Percentiles rank a stretch among this genome's conserved stretches.
phyloP scores from a whole-genome alignment of 257 asterid species.

The Sherardia arvensis region DNA sequence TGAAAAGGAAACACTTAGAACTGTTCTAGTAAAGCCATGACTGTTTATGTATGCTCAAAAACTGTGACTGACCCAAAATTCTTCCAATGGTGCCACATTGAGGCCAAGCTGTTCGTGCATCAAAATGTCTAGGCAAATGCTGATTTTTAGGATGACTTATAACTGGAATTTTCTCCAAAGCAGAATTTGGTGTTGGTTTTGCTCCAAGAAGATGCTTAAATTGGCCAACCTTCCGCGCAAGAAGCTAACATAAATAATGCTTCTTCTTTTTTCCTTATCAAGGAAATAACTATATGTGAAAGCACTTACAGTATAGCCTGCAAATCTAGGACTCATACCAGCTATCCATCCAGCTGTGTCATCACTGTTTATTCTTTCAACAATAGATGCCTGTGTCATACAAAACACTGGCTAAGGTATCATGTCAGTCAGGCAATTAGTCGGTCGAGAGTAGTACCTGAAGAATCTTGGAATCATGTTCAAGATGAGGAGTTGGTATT shows the following conservation, averaged over 20 bases:
- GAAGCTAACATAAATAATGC: background rate
- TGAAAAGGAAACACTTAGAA: slow-evolving; percentile 27
- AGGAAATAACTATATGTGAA: background rate
- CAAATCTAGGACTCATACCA: slow-evolving; percentile 61
- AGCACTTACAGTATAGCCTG: slow-evolving; percentile 56
- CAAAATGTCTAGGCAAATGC: slow-evolving; percentile 55
- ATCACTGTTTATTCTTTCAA: slow-evolving; percentile 52
- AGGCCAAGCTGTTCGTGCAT: slow-evolving; percentile 83
- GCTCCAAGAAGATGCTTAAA: slow-evolving; percentile 85
- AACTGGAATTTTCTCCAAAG: slow-evolving; percentile 35
- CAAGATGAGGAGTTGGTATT: slow-evolving; percentile 3
- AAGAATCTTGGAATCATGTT: slow-evolving; percentile 32
- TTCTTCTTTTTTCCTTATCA: background rate
- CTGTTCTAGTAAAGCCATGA: slow-evolving; percentile 10
- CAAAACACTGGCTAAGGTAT: background rate
- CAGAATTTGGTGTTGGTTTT: slow-evolving; percentile 42
- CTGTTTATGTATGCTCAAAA: slow-evolving; percentile 6
- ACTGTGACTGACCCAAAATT: slow-evolving; percentile 65
- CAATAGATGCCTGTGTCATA: slow-evolving; percentile 52
- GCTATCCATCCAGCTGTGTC: slow-evolving; percentile 86
- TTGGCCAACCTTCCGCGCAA: slow-evolving; percentile 51
- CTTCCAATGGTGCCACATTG: slow-evolving; percentile 57
- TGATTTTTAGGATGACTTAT: slow-evolving; percentile 36
- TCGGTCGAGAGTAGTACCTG: slow-evolving; percentile 33
- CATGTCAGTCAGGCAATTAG: background rate